Percentiles rank a stretch among this genome's conserved stretches.
Conservation (phyloP, 2,329 filamentous ascomycete genomes). For the Cercospora brassicicola region DNA sequence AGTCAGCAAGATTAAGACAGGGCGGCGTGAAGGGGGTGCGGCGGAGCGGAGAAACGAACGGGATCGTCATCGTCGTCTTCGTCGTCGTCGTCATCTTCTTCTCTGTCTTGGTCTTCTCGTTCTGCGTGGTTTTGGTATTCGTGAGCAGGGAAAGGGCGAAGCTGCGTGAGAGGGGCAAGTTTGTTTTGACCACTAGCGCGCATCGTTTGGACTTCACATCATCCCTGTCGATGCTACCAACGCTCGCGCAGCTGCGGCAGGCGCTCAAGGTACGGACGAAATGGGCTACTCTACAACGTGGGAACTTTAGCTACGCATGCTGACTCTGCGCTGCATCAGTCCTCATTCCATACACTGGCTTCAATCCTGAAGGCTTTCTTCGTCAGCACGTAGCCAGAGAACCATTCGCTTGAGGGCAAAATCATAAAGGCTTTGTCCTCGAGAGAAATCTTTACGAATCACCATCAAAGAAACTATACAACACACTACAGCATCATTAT, state of each 20-base stretch:
- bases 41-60: neutral
- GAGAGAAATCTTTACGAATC: neutral
- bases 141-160: neutral
- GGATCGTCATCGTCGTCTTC: neutral
- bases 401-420: neutral
- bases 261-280: too few species aligned
- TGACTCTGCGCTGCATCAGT: too few species aligned
- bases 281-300: too few species aligned
- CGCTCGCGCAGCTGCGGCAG: neutral
- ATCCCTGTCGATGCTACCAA: neutral
- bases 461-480: neutral
- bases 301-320: too few species aligned
- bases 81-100: neutral
- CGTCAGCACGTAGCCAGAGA: neutral
- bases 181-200: conserved; percentile 3
- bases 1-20: neutral
- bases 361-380: too few species aligned
- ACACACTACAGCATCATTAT: neutral
- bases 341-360: too few species aligned
- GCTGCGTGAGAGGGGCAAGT: neutral
- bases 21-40: neutral
- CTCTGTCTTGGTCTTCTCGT: neutral
- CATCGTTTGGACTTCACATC: neutral
- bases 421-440: neutral
- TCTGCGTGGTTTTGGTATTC: neutral